Percentiles rank a stretch among this genome's conserved stretches.
Evolutionary conservation across 2,329 filamentous ascomycete species (phyloP).

Genomic region (Pseudonectria buxi): DNA sequence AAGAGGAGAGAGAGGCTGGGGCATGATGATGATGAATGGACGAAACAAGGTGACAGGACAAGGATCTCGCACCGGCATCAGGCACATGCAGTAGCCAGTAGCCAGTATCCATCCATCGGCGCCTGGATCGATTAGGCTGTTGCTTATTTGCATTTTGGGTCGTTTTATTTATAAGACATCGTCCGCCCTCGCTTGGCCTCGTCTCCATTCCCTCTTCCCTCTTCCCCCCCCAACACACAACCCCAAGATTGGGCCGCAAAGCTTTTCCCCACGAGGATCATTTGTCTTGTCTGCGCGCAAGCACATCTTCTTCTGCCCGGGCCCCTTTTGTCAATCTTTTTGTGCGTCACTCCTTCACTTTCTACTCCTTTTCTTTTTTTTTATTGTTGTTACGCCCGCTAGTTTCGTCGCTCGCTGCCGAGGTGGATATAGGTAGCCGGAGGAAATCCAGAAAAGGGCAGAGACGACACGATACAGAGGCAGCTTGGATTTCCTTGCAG

Average conservation of each 20-base stretch:
- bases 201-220: slow-evolving; percentile 30
- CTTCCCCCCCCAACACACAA: slow-evolving; percentile 47
- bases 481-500: too few relatives aligned
- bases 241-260: slow-evolving; percentile 53
- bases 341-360: slow-evolving; percentile 33
- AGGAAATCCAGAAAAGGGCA: slow-evolving; percentile 7
- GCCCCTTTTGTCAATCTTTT: slow-evolving; percentile 43
- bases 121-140: too few relatives aligned
- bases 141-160: too few relatives aligned
- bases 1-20: background rate
- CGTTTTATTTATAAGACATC: too few relatives aligned
- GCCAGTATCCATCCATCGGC: too few relatives aligned
- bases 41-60: background rate
- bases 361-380: slow-evolving; percentile 20
- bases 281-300: slow-evolving; percentile 40
- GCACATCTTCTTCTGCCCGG: slow-evolving; percentile 46
- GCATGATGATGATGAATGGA: background rate
- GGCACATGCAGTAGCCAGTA: too few relatives aligned
- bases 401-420: slow-evolving; percentile 47
- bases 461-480: background rate
- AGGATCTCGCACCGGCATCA: too few relatives aligned
- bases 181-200: slow-evolving; percentile 7
- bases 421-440: slow-evolving; percentile 17
- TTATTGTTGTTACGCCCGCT: slow-evolving; percentile 35
- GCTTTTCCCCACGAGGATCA: slow-evolving; percentile 39